phyloP scores from a whole-genome alignment of 805 yeast species.

The Isabelozyma gotoi region DNA sequence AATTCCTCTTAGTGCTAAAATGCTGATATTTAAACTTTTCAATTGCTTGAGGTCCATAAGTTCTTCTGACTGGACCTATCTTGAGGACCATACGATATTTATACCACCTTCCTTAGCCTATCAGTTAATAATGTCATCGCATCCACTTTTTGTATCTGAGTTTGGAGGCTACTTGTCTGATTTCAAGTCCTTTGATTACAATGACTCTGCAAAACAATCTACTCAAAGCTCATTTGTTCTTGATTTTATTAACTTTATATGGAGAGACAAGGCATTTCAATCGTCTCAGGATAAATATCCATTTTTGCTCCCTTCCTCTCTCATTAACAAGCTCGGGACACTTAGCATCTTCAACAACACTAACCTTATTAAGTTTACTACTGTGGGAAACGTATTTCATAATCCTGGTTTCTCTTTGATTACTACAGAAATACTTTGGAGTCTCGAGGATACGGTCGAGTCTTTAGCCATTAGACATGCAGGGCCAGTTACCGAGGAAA shows the following conservation, averaged over 20 bases:
- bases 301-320: constrained; percentile 34
- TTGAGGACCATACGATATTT: constrained; percentile 21
- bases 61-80: neutral
- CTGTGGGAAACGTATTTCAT: constrained; percentile 45
- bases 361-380: constrained; percentile 21
- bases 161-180: constrained; percentile 46
- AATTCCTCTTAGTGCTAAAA: constrained; percentile 6
- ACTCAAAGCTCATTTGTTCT: constrained; percentile 51
- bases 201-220: constrained; percentile 18
- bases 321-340: constrained; percentile 26
- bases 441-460: constrained; percentile 42
- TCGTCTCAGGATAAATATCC: constrained; percentile 22
- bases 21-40: constrained; percentile 12
- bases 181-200: constrained; percentile 34
- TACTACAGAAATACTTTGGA: constrained; percentile 44
- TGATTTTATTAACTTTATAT: constrained; percentile 54
- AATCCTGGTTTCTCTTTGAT: constrained; percentile 52
- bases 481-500: constrained; percentile 51
- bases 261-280: constrained; percentile 56
- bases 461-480: constrained; percentile 40
- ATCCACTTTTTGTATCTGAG: constrained; percentile 47
- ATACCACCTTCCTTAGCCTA: constrained; percentile 41
- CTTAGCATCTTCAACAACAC: constrained; percentile 31
- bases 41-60: constrained; percentile 12
- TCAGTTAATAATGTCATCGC: constrained; percentile 36